Conservation (phyloP, 2,329 filamentous ascomycete genomes). For the Xylaria sp. region DNA sequence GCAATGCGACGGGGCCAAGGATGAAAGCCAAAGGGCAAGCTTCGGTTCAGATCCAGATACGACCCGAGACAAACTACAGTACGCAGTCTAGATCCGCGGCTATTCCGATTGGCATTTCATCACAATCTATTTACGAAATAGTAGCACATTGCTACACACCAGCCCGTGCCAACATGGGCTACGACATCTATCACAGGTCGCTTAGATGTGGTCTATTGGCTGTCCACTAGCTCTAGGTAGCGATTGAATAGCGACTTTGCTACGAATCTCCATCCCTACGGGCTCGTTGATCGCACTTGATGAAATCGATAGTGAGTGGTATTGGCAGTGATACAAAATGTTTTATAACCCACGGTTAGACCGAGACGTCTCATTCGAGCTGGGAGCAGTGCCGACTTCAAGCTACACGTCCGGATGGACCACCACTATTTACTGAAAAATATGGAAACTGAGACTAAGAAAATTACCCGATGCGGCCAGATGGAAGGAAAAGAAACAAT, state of each 20-base stretch:
- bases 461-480: conserved; percentile 33
- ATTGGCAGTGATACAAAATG: not conserved
- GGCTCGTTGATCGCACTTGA: not conserved
- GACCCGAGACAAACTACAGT: conserved; percentile 20
- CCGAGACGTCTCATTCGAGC: conserved; percentile 23
- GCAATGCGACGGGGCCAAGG: not conserved
- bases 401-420: not conserved
- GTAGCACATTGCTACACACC: not conserved
- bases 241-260: not conserved
- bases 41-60: conserved; percentile 12
- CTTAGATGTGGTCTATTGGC: not conserved
- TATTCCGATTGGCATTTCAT: conserved; percentile 15
- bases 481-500: not conserved
- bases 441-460: not conserved
- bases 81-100: conserved; percentile 8
- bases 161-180: not conserved
- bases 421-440: not conserved
- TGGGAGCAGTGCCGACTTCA: not conserved
- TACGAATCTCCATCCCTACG: conserved; percentile 2
- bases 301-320: not conserved
- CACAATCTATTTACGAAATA: not conserved
- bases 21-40: not conserved
- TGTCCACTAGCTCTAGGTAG: not conserved
- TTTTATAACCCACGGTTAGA: conserved; percentile 6
- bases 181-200: not conserved